phyloP scores from a whole-genome alignment of 2,329 filamentous ascomycete species.

The Fusarium multiceps region DNA sequence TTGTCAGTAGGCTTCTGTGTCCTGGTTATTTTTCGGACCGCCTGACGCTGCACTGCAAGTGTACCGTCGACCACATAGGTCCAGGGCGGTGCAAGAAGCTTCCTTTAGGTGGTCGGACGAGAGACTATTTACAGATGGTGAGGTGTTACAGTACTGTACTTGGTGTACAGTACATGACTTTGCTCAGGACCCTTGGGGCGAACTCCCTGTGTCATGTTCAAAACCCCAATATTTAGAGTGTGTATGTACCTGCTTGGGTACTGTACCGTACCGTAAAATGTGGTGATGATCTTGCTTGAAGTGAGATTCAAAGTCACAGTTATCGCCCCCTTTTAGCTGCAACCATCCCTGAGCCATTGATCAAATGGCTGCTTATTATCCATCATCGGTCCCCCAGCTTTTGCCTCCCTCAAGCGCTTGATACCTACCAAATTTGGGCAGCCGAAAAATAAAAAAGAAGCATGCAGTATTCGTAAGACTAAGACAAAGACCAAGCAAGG shows the following conservation, averaged over 20 bases:
- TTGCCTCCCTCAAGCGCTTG: constrained; percentile 14
- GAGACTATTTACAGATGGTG: constrained; percentile 2
- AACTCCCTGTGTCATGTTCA: constrained; percentile 2
- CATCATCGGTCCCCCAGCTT: neutral
- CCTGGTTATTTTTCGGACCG: too few species aligned
- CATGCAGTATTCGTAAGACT: constrained; percentile 14
- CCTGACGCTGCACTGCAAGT: neutral
- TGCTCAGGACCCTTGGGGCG: constrained; percentile 1
- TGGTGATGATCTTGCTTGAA: neutral
- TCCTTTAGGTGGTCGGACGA: neutral
- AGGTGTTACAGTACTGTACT: neutral
- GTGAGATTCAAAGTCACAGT: neutral
- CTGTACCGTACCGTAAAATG: neutral
- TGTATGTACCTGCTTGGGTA: neutral
- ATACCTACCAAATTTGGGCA: neutral
- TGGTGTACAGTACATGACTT: neutral
- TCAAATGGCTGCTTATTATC: constrained; percentile 11
- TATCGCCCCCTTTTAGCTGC: constrained; percentile 23
- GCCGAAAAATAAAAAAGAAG: neutral
- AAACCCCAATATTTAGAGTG: neutral
- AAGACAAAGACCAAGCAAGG: neutral
- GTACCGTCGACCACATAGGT: neutral
- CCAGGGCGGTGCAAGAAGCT: constrained; percentile 15
- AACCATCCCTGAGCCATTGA: constrained; percentile 7
- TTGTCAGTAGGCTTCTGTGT: too few species aligned